Evolutionary conservation across 495 filamentous ascomycete species (phyloP).

Genomic region (Annulohypoxylon nitens): DNA sequence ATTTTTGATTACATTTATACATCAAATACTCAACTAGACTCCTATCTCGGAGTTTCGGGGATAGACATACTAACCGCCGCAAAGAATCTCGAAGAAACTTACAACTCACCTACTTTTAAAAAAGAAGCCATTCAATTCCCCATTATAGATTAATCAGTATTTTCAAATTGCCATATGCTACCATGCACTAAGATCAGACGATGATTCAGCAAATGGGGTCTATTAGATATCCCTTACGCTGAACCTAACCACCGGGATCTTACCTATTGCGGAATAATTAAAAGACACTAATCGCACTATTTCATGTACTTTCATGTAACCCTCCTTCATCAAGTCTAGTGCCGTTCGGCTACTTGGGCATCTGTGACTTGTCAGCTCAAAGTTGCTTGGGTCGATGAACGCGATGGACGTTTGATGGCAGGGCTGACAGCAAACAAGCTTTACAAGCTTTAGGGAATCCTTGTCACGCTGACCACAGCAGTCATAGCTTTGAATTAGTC

Average conservation of each 20-base stretch:
- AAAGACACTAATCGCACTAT: neutral
- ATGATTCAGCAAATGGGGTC: slow-evolving; percentile 1
- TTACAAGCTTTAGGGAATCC: neutral
- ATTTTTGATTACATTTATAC: slow-evolving; percentile 17
- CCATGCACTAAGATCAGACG: neutral
- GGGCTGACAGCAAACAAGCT: slow-evolving; percentile 37
- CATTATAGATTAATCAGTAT: neutral
- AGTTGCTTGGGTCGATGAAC: slow-evolving; percentile 10
- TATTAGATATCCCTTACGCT: neutral
- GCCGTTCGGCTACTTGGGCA: neutral
- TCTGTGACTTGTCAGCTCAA: neutral
- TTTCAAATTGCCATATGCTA: neutral
- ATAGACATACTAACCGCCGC: neutral
- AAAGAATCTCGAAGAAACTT: neutral
- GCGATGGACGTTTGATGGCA: slow-evolving; percentile 11
- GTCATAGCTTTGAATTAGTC: neutral
- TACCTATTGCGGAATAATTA: neutral
- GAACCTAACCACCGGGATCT: neutral
- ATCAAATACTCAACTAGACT: neutral
- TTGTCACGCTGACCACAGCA: neutral
- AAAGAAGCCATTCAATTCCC: neutral
- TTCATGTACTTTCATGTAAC: neutral
- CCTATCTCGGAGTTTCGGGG: slow-evolving; percentile 18
- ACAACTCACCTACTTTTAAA: neutral
- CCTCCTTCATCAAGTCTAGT: neutral